phyloP scores from a whole-genome alignment of 768 basidiomycete species.

The Boletus reticulatus region DNA sequence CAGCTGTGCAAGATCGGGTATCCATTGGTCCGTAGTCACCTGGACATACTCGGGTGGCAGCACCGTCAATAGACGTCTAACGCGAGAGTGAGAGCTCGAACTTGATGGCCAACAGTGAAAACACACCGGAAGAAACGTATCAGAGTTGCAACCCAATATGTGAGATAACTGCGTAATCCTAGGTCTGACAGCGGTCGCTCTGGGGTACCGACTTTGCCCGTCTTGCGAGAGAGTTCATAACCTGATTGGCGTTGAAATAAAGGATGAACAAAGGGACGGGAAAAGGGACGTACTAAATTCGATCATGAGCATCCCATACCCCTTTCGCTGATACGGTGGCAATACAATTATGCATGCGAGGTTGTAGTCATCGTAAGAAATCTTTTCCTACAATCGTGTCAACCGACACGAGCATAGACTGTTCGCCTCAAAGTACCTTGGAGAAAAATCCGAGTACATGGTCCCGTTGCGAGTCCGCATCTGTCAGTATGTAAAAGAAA shows the following conservation, averaged over 20 bases:
- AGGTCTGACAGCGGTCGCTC: constrained; percentile 95
- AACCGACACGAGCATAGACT: not conserved
- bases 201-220: constrained; percentile 83
- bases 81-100: not conserved
- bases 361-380: constrained; percentile 96
- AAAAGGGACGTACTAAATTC: constrained; percentile 82
- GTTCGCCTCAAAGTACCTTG: constrained; percentile 39
- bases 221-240: constrained; percentile 85
- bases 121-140: constrained; percentile 78
- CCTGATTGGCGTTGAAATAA: constrained; percentile 44
- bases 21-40: constrained; percentile 42
- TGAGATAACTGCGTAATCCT: constrained; percentile 85
- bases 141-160: constrained; percentile 83
- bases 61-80: constrained; percentile 56
- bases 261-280: not conserved
- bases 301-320: constrained; percentile 94
- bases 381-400: constrained; percentile 64
- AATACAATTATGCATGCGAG: constrained; percentile 95
- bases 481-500: constrained; percentile 90
- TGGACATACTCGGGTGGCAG: constrained; percentile 52
- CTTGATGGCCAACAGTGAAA: not conserved
- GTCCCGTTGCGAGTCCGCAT: constrained; percentile 74
- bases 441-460: constrained; percentile 77
- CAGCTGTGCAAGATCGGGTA: constrained; percentile 39
- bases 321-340: constrained; percentile 87